Evolutionary conservation across 2,329 filamentous ascomycete genomes (phyloP).

Genomic region (Colletotrichum sp.): DNA sequence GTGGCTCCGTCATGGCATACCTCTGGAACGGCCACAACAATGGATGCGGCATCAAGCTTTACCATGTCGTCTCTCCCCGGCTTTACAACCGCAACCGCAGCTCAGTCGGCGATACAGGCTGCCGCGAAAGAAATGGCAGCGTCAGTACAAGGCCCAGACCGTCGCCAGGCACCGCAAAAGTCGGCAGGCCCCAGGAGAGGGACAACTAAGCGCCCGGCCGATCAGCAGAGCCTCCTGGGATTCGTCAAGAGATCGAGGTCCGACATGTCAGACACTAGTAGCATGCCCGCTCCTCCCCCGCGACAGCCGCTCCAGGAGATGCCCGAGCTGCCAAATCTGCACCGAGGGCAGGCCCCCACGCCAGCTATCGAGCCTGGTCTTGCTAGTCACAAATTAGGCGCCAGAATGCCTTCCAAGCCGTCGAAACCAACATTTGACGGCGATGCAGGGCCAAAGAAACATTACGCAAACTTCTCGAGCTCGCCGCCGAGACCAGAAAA

Average conservation of each 20-base stretch:
- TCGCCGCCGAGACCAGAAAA: slow-evolving; percentile 47
- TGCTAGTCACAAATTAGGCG: slow-evolving; percentile 46
- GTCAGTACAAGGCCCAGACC: slow-evolving; percentile 15
- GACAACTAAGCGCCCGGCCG: slow-evolving; percentile 36
- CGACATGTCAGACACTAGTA: neutral
- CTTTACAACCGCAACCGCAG: slow-evolving; percentile 67
- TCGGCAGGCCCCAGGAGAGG: slow-evolving; percentile 25
- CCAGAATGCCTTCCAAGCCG: slow-evolving; percentile 39
- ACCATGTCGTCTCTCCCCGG: slow-evolving; percentile 62
- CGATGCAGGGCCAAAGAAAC: slow-evolving; percentile 37
- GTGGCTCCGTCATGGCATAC: neutral
- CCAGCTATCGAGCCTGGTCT: slow-evolving; percentile 35
- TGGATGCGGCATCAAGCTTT: slow-evolving; percentile 63
- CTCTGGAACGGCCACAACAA: slow-evolving; percentile 56
- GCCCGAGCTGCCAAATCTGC: slow-evolving; percentile 17
- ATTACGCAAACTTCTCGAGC: slow-evolving; percentile 65
- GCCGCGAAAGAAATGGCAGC: slow-evolving; percentile 29
- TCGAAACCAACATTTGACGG: slow-evolving; percentile 28
- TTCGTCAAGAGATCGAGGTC: slow-evolving; percentile 37
- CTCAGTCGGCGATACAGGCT: slow-evolving; percentile 47
- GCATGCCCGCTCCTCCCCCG: slow-evolving; percentile 19
- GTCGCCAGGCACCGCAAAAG: slow-evolving; percentile 20
- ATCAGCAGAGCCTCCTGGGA: slow-evolving; percentile 47
- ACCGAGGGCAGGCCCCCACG: slow-evolving; percentile 15
- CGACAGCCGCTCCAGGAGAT: neutral